phyloP scores from a whole-genome alignment of 306 rosid genomes.

The Adenanthera pavonina region DNA sequence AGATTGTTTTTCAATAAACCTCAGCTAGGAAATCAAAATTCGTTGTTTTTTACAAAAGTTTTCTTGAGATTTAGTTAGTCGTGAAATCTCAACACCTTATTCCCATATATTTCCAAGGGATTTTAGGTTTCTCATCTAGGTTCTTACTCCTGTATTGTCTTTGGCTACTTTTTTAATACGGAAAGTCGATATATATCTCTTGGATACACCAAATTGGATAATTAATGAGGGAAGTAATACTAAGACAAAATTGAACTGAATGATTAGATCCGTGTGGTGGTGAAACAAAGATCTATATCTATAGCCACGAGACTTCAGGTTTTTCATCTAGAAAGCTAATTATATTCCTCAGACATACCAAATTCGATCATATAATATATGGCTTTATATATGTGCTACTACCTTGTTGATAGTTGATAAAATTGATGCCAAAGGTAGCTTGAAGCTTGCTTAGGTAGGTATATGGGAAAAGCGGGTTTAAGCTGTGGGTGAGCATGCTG shows the following conservation, averaged over 20 bases:
- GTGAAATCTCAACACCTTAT: too few species aligned
- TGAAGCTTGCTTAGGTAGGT: not conserved
- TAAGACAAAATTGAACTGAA: not conserved
- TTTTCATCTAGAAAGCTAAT: not conserved
- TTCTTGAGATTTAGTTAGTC: too few species aligned
- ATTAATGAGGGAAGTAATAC: not conserved
- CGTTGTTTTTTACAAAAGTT: too few species aligned
- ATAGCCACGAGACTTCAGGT: not conserved
- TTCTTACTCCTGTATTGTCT: not conserved
- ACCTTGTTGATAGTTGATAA: slow-evolving; percentile 15
- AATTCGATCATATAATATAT: not conserved
- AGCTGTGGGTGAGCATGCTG: slow-evolving; percentile 17
- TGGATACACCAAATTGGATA: not conserved
- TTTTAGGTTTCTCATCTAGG: too few species aligned
- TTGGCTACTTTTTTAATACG: not conserved
- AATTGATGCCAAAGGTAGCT: not conserved
- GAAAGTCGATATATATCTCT: not conserved
- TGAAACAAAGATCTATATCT: not conserved
- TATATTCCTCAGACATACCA: not conserved
- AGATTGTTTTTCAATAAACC: too few species aligned
- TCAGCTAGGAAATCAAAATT: too few species aligned
- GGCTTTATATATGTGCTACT: not conserved
- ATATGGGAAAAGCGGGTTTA: not conserved
- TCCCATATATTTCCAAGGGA: too few species aligned
- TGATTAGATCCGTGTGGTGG: not conserved